phyloP scores from a whole-genome alignment of 2,329 filamentous ascomycete species.

The Xylogone sp. region DNA sequence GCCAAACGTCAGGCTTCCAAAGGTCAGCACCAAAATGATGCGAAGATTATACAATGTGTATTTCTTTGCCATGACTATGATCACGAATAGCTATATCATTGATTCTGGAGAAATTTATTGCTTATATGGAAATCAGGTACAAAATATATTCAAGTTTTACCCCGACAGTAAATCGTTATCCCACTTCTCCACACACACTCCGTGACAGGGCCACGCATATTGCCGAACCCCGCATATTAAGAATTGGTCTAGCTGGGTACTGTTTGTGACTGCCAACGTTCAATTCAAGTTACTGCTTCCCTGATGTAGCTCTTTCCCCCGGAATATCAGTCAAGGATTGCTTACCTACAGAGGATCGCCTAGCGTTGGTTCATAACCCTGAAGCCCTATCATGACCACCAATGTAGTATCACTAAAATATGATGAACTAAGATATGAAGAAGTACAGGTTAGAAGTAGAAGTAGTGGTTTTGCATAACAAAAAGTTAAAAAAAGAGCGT shows the following conservation, averaged over 20 bases:
- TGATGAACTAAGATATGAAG: too few species aligned
- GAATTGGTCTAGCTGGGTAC: neutral
- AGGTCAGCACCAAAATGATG: neutral
- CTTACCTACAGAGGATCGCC: neutral
- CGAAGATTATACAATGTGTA: neutral
- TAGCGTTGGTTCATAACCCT: neutral
- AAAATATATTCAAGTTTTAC: neutral
- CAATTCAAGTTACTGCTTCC: too few species aligned
- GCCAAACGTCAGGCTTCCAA: neutral
- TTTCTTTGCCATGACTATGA: neutral
- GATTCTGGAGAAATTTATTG: neutral
- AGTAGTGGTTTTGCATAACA: too few species aligned
- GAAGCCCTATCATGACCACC: too few species aligned
- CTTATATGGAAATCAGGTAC: neutral
- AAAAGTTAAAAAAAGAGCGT: too few species aligned
- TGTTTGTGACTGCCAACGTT: neutral
- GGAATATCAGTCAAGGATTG: neutral
- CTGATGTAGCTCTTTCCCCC: neutral
- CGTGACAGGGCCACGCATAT: neutral
- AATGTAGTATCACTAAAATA: too few species aligned
- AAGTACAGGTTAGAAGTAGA: too few species aligned
- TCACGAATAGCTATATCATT: neutral
- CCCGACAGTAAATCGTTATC: neutral
- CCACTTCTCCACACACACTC: neutral
- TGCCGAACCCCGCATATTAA: neutral